Base-by-base conservation (phyloP, 129 eudicot genomes). In the Flaveria brownii region DNA sequence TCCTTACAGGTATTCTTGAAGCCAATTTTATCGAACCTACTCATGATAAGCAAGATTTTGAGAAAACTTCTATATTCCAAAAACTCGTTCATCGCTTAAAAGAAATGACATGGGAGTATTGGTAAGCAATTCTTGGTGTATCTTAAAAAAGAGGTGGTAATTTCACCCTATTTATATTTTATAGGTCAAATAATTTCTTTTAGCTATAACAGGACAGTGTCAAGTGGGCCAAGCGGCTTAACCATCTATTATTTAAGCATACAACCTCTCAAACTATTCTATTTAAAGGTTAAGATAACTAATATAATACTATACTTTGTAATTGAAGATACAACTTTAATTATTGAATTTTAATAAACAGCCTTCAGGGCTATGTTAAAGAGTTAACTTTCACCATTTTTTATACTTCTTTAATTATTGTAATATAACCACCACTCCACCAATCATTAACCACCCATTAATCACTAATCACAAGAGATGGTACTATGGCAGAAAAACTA, bases 31-130 rank as follows among this genome's bases (percentile, higher is more conserved):
- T 91, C 69, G 83, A 88, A 86, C 98, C 98, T 28, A 87, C 92
- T 14, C 98, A 94, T 62, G 89, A 84, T 76, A 94, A 93, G 82
- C 98, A 94, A 78, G 98, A 94, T 71, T 94, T 94, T 77, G 98
- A 94, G 88, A 91, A 87, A 85, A 94, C 98, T 69, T 82, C 93
- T 49, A 77, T 87, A 42, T 94, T 85, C 79, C 96, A 94, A 77
- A 93, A 84, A 87, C 97, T 94, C 67, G 89, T 85, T 74, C 33
- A 50, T 6, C 97, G 97, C 13, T 82, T 93, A 76, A 93, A 87
- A 80, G 96, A 90, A 22, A 93, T 93, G 98, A 87, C 98, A 73
- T 72, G 62, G 74, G 98, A 93, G 75, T 93, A 93, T 47, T 93
- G 98, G 98, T 90, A 81, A 80, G 86, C 77, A 61, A 49, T 43